Evolutionary conservation across 148 eudicot genomes (phyloP).

Genomic region (Camellia lanceoleosa): DNA sequence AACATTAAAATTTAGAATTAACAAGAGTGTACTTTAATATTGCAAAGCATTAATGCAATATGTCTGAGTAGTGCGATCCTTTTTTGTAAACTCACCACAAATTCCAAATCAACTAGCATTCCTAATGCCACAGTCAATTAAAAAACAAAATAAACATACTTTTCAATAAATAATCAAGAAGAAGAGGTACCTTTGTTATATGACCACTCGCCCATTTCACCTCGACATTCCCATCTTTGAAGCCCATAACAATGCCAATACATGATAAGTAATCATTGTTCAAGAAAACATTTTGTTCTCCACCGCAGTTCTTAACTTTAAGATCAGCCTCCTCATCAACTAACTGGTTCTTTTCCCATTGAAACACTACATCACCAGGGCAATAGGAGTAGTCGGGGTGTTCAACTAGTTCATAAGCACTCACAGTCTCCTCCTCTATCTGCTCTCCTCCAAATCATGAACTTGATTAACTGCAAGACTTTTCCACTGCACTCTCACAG

Average conservation of each 20-base stretch:
- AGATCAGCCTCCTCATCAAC: slow-evolving; percentile 20
- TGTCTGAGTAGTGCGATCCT: too few species aligned
- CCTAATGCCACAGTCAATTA: background rate
- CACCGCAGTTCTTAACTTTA: slow-evolving; percentile 4
- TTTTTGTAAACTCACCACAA: background rate
- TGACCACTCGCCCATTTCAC: slow-evolving; percentile 88
- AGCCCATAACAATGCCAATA: slow-evolving; percentile 71
- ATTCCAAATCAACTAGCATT: background rate
- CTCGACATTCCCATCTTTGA: slow-evolving; percentile 51
- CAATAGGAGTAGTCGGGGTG: slow-evolving; percentile 74
- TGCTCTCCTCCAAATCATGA: slow-evolving; percentile 19
- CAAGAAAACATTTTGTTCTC: slow-evolving; percentile 20
- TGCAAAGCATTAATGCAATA: too few species aligned
- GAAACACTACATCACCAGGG: slow-evolving; percentile 69
- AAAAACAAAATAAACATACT: background rate
- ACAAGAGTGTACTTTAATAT: too few species aligned
- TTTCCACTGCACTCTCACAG: slow-evolving; percentile 69
- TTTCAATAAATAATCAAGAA: background rate
- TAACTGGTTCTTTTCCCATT: slow-evolving; percentile 29
- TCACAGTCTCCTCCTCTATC: slow-evolving; percentile 70
- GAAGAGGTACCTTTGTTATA: slow-evolving; percentile 51
- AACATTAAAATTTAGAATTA: too few species aligned
- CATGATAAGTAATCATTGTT: slow-evolving; percentile 39
- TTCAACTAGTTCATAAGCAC: slow-evolving; percentile 92
- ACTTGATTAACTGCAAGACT: slow-evolving; percentile 14